Conservation (phyloP, 2,329 filamentous ascomycete species). For the Emericellopsis atlantica region DNA sequence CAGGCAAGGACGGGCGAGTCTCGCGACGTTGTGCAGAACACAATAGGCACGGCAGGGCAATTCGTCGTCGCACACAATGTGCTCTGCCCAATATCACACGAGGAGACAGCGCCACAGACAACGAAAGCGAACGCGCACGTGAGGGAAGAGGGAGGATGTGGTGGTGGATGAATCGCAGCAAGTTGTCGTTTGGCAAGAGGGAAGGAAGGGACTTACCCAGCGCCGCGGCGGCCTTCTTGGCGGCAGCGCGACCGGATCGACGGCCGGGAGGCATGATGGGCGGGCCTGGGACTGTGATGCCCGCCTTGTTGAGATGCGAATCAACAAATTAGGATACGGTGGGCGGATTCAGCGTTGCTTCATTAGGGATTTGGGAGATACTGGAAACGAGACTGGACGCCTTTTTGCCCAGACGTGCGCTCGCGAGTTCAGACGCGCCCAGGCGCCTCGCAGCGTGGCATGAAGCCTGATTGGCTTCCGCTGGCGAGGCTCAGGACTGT, state of each 20-base stretch:
- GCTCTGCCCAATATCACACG: too few relatives aligned
- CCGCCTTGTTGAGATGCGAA: too few relatives aligned
- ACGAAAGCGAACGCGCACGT: too few relatives aligned
- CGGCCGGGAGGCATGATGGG: slow-evolving; percentile 18
- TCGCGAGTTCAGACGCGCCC: neutral
- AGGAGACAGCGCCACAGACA: neutral
- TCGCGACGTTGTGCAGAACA: neutral
- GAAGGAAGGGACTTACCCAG: slow-evolving; percentile 27
- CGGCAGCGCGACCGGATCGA: slow-evolving; percentile 39
- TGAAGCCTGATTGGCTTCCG: neutral
- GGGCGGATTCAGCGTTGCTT: too few relatives aligned
- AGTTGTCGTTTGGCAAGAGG: neutral
- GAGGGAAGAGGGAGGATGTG: too few relatives aligned
- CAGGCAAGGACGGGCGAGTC: neutral
- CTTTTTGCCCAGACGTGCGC: neutral
- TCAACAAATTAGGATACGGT: too few relatives aligned
- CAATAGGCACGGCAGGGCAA: neutral
- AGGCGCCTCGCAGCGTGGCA: neutral
- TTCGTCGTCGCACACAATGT: too few relatives aligned
- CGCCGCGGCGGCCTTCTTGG: slow-evolving; percentile 38
- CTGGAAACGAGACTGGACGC: neutral
- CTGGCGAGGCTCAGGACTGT: neutral
- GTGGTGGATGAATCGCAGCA: too few relatives aligned
- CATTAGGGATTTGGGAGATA: too few relatives aligned
- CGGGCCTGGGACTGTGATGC: too few relatives aligned